Evolutionary conservation across 176 grass and related monocot species (phyloP).

Genomic region (Bolboschoenus planiculmis): DNA sequence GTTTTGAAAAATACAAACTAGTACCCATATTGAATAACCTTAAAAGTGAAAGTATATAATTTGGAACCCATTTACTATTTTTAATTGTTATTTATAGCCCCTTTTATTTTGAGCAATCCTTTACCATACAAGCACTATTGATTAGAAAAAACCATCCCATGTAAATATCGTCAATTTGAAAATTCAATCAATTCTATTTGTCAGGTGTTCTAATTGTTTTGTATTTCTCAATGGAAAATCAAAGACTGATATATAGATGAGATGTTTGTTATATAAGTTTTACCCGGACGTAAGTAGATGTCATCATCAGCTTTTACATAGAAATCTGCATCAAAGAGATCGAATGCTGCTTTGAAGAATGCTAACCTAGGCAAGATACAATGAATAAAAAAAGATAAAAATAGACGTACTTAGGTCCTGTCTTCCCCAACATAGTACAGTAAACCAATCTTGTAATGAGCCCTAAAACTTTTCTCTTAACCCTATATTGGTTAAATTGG

Average conservation of each 20-base stretch:
- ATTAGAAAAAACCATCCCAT: background rate
- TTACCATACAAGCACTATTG: background rate
- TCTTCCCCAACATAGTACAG: background rate
- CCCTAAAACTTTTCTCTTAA: background rate
- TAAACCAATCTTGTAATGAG: background rate
- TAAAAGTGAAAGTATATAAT: background rate
- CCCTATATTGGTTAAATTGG: background rate
- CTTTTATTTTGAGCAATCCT: background rate
- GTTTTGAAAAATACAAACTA: background rate
- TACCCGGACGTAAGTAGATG: conserved; percentile 97
- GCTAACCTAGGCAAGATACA: conserved; percentile 55
- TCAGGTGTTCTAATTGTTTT: background rate
- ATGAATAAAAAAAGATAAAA: conserved; percentile 20
- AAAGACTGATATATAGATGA: background rate
- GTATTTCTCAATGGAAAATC: background rate
- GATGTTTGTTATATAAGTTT: background rate
- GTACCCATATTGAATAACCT: background rate
- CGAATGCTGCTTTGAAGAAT: conserved; percentile 94
- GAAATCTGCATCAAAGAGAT: conserved; percentile 87
- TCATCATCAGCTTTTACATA: conserved; percentile 91
- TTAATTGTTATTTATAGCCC: background rate
- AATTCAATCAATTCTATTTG: background rate
- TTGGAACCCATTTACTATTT: background rate
- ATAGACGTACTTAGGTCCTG: background rate
- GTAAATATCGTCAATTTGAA: background rate